phyloP scores from a whole-genome alignment of 768 basidiomycete species.

The Kwoniella heveanensis region DNA sequence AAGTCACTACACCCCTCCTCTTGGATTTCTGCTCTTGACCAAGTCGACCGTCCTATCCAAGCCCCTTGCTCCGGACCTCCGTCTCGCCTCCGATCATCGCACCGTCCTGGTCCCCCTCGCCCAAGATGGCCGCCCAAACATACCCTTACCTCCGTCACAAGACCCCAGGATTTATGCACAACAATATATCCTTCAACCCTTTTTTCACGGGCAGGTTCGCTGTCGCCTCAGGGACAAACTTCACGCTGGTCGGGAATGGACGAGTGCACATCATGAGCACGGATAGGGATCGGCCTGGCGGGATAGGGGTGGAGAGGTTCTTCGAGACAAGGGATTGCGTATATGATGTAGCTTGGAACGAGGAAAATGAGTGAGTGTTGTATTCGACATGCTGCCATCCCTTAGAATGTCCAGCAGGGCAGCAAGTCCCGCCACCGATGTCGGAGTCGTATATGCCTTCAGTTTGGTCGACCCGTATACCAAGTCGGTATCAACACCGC shows the following conservation, averaged over 20 bases:
- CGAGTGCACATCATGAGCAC: constrained; percentile 63
- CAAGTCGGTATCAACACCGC: too few relatives aligned
- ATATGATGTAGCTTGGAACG: constrained; percentile 92
- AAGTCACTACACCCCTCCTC: too few relatives aligned
- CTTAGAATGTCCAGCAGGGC: too few relatives aligned
- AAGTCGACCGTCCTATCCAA: too few relatives aligned
- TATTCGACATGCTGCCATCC: too few relatives aligned
- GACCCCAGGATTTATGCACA: constrained; percentile 53
- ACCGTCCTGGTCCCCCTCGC: background rate
- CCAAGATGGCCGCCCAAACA: background rate
- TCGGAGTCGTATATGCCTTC: too few relatives aligned
- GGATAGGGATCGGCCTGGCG: constrained; percentile 24
- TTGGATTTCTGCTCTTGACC: too few relatives aligned
- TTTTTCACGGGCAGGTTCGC: constrained; percentile 56
- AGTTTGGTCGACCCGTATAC: too few relatives aligned
- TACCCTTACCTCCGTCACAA: constrained; percentile 13
- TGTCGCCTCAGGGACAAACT: constrained; percentile 75
- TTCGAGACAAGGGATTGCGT: constrained; percentile 88
- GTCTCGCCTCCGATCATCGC: too few relatives aligned
- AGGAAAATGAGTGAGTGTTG: constrained; percentile 70
- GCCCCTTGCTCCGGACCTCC: too few relatives aligned
- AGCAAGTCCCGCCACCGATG: too few relatives aligned
- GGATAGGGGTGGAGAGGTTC: constrained; percentile 43
- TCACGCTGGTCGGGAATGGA: constrained; percentile 93
- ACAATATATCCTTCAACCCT: constrained; percentile 54